These are phyloP conservation scores for Lentinus polychrous DNA, from an alignment of 1,284 basidiomycete species.

Conservation along the genomic window DNA sequence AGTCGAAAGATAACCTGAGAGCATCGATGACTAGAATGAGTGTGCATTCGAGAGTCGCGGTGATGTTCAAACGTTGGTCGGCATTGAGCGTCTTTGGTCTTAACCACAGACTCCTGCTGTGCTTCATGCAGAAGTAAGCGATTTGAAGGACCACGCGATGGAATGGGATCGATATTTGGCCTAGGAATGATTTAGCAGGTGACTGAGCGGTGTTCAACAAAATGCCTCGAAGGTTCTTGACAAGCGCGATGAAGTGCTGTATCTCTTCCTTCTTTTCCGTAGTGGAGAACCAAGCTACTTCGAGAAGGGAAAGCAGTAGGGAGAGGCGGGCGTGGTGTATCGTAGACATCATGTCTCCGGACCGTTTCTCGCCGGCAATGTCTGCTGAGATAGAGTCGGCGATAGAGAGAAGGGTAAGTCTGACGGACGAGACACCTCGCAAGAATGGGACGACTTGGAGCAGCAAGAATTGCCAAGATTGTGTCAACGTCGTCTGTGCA, in stretches of 20 bases:
- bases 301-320: constrained; percentile 69
- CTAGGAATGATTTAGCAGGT: constrained; percentile 70
- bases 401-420: constrained; percentile 51
- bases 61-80: constrained; percentile 52
- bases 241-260: constrained; percentile 54
- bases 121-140: constrained; percentile 69
- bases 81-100: constrained; percentile 48
- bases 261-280: constrained; percentile 50
- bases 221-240: constrained; percentile 57
- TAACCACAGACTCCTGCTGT: constrained; percentile 44
- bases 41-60: constrained; percentile 53
- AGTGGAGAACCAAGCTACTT: constrained; percentile 71
- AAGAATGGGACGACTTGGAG: constrained; percentile 60
- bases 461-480: constrained; percentile 75
- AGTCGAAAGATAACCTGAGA: constrained; percentile 61
- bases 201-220: constrained; percentile 71
- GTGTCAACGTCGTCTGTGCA: constrained; percentile 66
- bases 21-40: constrained; percentile 64
- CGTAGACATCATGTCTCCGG: constrained; percentile 80
- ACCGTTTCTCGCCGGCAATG: constrained; percentile 64
- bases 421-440: constrained; percentile 46
- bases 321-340: constrained; percentile 75
- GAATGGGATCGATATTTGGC: constrained; percentile 60
- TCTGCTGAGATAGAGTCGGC: constrained; percentile 59
- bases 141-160: constrained; percentile 78